Base-by-base conservation (phyloP, 768 basidiomycete species). In the Terana coerulea region DNA sequence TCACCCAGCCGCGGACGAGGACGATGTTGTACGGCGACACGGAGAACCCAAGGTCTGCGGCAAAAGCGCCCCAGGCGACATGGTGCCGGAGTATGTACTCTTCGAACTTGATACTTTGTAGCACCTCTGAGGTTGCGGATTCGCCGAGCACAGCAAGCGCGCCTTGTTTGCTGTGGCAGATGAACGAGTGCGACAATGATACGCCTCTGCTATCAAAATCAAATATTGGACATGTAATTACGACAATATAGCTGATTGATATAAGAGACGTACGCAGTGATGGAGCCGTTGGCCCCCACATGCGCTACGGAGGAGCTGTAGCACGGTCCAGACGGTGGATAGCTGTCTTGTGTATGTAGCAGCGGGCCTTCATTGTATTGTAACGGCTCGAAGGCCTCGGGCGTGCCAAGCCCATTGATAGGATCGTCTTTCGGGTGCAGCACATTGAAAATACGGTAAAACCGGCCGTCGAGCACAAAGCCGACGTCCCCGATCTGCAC, bases 401-500 rank as follows among this genome's bases (percentile, higher is more conserved):
- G 55, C 15, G 51, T 29, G 24, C 14, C 40, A 10, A 24, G 30
- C 25, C 36, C 31, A 28, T 51, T 51, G n/a, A 41, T 31, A 15
- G 29, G 46, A 8, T 49, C 37, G 22, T 47, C 45, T 26, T 5
- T 25, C 2, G 8, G n/a, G 19, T n/a, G 12, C 19, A 33, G 45
- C 4, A 52, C 34, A 19, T 54, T 51, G 48, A 60, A 47, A 7
- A 60, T 37, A 14, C 47, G 55, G n/a, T 37, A 26, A 35, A 60
- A 55, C 8, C 29, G 15, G 14, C 59, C 59, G 2, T 50, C 21
- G 3, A 46, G 21, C 11, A 60, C 10, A 25, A 41, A 54, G 1
- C 55, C 55, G 12, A 60, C 59, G 48, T 60, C 59, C 6, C 55
- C 55, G 17, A 60, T 52, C 17, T 43, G 26, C 3, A 60, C 51